Base-by-base conservation (phyloP, 352 stramenopile genomes). In the Phytophthora agathidicida region DNA sequence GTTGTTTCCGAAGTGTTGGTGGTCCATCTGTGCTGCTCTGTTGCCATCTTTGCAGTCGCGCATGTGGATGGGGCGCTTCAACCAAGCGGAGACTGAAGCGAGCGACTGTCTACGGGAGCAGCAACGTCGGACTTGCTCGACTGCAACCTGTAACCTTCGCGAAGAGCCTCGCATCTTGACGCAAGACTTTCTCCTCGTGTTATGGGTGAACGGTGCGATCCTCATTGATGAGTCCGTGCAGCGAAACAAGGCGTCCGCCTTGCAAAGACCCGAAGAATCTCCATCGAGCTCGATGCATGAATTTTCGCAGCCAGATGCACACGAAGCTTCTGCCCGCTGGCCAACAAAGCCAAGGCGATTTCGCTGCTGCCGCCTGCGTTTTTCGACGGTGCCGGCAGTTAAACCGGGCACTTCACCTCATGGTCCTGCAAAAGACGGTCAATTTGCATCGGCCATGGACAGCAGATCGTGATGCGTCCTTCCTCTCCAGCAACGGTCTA, bases 381-480 rank as follows among this genome's bases (percentile, higher is more conserved):
- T n/a, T 57, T 32, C 38, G 37, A 42, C 30, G 38, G 47, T 60
- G 23, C 31, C 41, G 50, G 20, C 23, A 38, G 41, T 61, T 56
- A 48, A 60, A 50, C 55, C 31, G 13, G 27, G 16, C 26, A 23
- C 24, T 28, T 8, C 39, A 44, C 8, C 16, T 43, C 31, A n/a
- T 42, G 44, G 22, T 33, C 17, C 13, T 11, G 8, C 28, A 14
- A 62, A 52, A 68, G 44, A 68, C 43, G 31, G 41, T 43, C 50
- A 37, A 57, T n/a, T 45, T 23, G 23, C 44, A 55, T 36, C 44
- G 28, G 42, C 28, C 36, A 48, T 31, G 51, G 61, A 16, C 35
- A 65, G 56, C 61, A 71, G 61, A 71, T 68, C 61, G 20, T 45
- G 46, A 67, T 57, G 47, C 35, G 61, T 26, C 54, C 38, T 30